Evolutionary conservation across 2,329 filamentous ascomycete species (phyloP).

Genomic region (Rhytidhysteron rufulum): DNA sequence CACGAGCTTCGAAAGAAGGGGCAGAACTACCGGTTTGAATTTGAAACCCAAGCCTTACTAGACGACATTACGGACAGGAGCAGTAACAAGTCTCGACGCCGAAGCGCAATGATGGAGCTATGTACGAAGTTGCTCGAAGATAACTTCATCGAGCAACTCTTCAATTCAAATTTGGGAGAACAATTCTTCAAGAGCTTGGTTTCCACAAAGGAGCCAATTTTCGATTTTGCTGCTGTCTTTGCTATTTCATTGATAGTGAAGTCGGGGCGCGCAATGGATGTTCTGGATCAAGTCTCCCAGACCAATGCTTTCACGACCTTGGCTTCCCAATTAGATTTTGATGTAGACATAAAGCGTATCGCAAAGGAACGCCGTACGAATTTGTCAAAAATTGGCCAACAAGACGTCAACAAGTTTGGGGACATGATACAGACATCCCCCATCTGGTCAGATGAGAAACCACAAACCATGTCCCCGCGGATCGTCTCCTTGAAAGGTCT

Average conservation of each 20-base stretch:
- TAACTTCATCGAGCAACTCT: slow-evolving; percentile 65
- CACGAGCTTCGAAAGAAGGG: slow-evolving; percentile 60
- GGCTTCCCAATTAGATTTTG: slow-evolving; percentile 49
- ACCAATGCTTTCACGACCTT: slow-evolving; percentile 57
- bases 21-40: slow-evolving; percentile 53
- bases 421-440: slow-evolving; percentile 49
- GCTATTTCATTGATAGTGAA: slow-evolving; percentile 61
- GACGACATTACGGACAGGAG: slow-evolving; percentile 54
- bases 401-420: slow-evolving; percentile 54
- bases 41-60: slow-evolving; percentile 53
- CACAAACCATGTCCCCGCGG: slow-evolving; percentile 56
- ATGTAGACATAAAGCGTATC: slow-evolving; percentile 57
- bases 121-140: slow-evolving; percentile 54
- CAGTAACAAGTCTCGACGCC: slow-evolving; percentile 41
- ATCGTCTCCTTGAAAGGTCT: slow-evolving; percentile 62
- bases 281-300: slow-evolving; percentile 54
- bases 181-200: slow-evolving; percentile 62
- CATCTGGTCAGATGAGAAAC: slow-evolving; percentile 58
- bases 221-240: slow-evolving; percentile 60
- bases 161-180: slow-evolving; percentile 68
- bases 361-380: slow-evolving; percentile 64
- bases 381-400: slow-evolving; percentile 62
- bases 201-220: slow-evolving; percentile 39
- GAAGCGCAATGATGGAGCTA: slow-evolving; percentile 55
- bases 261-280: slow-evolving; percentile 57